Evolutionary conservation across 495 filamentous ascomycete genomes (phyloP), one percentile per base, ranked within the genome.

Genomic region (Entonaema liquescens): DNA sequence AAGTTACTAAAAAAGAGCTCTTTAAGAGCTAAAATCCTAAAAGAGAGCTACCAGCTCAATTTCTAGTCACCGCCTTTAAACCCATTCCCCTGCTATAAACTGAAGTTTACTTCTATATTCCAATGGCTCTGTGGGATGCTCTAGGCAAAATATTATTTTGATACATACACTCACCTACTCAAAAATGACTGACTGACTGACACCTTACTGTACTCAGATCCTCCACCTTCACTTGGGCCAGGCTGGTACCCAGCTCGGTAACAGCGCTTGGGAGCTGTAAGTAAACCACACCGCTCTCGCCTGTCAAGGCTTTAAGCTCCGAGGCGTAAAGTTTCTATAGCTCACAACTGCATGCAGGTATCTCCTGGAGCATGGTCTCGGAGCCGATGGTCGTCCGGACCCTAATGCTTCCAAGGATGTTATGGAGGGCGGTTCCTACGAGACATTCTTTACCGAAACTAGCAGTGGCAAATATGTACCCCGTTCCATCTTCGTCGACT

Each of bases 211-310:
- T 42, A 17, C 29, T 52, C 59, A 97, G 92, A 87, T 97, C 79
- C 89, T 91, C 77, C 93, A 97, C 80, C 85, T 97, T 76, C 93
- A 97, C 79, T 88, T 97, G 78, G 93, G 93, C 84, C 93, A 97
- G 85, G 93, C 93, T 83, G 93, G 93, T 83, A 89, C 86, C 68
- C 93, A 97, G 90, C 90, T 97, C 57, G 93, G 93, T 77, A 95
- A 95, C 85, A 93, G 91, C 79, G 93, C 93, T 67, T 97, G 93
- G 93, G 93, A 97, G 83, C 89, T 97, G 93, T 95, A 89, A 77
- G 92, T 87, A 53, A 50, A n/a, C n/a, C 72, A 79, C 82, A 84
- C 83, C 83, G 84, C 83, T 59, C n/a, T n/a, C n/a, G n/a, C n/a
- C n/a, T n/a, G n/a, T 23, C 29, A 15, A n/a, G n/a, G n/a, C 42